Evolutionary conservation across 2,329 filamentous ascomycete species (phyloP), one percentile per base, ranked within the genome.

Genomic region (Mycogone perniciosa): DNA sequence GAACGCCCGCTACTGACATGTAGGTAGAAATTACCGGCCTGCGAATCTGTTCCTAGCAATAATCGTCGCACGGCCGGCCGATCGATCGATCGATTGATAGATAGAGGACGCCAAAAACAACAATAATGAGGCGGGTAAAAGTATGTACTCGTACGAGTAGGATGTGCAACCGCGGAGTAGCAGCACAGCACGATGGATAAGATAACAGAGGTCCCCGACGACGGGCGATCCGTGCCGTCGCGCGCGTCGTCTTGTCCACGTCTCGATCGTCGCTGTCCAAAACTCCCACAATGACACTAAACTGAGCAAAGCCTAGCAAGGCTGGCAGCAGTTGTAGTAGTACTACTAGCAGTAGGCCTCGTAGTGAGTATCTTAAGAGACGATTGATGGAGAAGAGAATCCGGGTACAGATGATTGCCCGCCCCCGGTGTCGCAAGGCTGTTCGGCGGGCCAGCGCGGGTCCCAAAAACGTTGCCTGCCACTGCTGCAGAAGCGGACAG

Each of bases 151-250:
- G 20, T 20, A 20, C 20, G 20, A 20, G 20, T 20, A 20, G 20
- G 20, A 20, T 3, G 20, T 38, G 35, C 20, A 11, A 38, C 35
- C 35, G 20, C 35, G 10, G 10, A 20, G 35, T 38, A 38, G 7
- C 35, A n/a, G 10, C 5, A n/a, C 20, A 38, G 35, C 35, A n/a
- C 5, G 29, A 30, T 29, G 39, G 33, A 38, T 46, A 43, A 46
- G 44, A 46, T 42, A 31, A 27, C 49, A 48, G 20, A 20, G 20
- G 20, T 20, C 20, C 20, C 46, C 39, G 31, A 10, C 38, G 44
- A 20, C 39, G 35, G 44, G 41, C 38, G 45, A 52, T 48, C 34
- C 9, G 26, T 44, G 50, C 40, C 45, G 30, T 34, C 39, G 44
- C 45, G 34, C 20, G 20, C 20, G 20, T 20, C 20, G 20, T 20